These are phyloP conservation scores for Corniculantispora saksenae DNA, from an alignment of 2,329 filamentous ascomycete genomes.

Conservation along the genomic window DNA sequence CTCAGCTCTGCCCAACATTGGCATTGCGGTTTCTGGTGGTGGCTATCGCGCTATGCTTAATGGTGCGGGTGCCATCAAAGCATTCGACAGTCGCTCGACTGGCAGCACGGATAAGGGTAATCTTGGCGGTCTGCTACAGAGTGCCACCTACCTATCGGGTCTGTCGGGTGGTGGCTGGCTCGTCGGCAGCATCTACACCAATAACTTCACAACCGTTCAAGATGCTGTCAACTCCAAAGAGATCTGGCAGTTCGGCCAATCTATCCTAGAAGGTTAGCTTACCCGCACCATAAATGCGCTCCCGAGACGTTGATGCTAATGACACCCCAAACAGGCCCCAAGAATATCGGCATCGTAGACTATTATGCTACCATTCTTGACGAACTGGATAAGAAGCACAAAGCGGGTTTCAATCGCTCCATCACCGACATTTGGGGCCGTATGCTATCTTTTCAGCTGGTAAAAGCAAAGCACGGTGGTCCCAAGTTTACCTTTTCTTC, in stretches of 20 bases:
- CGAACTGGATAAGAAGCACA: constrained; percentile 39
- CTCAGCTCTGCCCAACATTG: constrained; percentile 58
- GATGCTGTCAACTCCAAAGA: constrained; percentile 35
- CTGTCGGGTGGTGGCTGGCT: constrained; percentile 85
- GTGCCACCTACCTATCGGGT: constrained; percentile 77
- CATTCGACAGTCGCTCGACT: constrained; percentile 73
- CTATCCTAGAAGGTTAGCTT: constrained; percentile 39
- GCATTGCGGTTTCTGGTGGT: constrained; percentile 79
- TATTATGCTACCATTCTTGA: constrained; percentile 42
- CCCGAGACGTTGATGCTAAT: not conserved
- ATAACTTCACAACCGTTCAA: constrained; percentile 73
- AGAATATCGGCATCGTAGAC: constrained; percentile 38
- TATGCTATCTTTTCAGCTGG: constrained; percentile 80
- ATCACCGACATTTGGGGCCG: constrained; percentile 91
- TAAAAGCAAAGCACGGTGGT: constrained; percentile 75
- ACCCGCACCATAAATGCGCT: not conserved
- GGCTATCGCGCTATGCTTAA: constrained; percentile 84
- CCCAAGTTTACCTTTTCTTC: constrained; percentile 81
- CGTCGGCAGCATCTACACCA: constrained; percentile 77
- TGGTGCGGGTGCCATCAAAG: constrained; percentile 76
- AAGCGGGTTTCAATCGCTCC: constrained; percentile 54
- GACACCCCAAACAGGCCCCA: constrained; percentile 30
- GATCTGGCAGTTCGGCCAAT: constrained; percentile 45
- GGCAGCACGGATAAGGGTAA: constrained; percentile 55
- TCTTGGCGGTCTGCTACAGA: constrained; percentile 78